Evolutionary conservation across 208 protist species (phyloP), one percentile per base, ranked within the genome.

Genomic region (Wallacemonas sp.): DNA sequence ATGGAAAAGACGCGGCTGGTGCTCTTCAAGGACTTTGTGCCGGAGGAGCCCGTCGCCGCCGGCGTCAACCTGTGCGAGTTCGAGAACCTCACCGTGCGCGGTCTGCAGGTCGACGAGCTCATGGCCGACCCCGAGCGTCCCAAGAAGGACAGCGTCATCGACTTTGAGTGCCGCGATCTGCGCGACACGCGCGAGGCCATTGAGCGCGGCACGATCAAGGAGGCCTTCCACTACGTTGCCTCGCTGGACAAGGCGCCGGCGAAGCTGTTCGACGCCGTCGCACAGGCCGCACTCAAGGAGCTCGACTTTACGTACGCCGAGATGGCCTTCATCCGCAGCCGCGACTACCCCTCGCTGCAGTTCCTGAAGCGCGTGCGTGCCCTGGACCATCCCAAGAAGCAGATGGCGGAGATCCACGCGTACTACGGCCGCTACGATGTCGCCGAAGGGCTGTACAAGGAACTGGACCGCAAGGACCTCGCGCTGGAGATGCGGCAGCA

Each of bases 1-100:
- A 98, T 99, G 95, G 97, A 98, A 79, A 98, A 97, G 79, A 97
- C 97, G 26, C 82, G 93, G 57, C 92, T 98, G 88, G 93, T 91
- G 65, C 85, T 99, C 52, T 98, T 98, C 72, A 67, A 89, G 65
- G 86, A 76, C 45, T 65, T 87, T 1, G 86, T 94, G 14, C 50
- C 92, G 14, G 97, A 99, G 81, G 96, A 98, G 73, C 93, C 93
- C 11, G 78, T 97, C 32, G 77, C 90, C 50, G 83, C 77, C 41
- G 91, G 79, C 42, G 89, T 89, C 14, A 93, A 98, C 73, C 74
- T 99, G 5, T 98, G 97, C 77, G 67, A 82, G 42, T 99, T 99
- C 81, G 82, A 80, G 28, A 67, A 91, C 28, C 84, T 98, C 18
- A 91, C 90, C 38, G 86, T 99, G 18, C 87, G 90, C 11, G 70